Conservation (phyloP, 164 flowering plant species). For the Aristolochia californica region DNA sequence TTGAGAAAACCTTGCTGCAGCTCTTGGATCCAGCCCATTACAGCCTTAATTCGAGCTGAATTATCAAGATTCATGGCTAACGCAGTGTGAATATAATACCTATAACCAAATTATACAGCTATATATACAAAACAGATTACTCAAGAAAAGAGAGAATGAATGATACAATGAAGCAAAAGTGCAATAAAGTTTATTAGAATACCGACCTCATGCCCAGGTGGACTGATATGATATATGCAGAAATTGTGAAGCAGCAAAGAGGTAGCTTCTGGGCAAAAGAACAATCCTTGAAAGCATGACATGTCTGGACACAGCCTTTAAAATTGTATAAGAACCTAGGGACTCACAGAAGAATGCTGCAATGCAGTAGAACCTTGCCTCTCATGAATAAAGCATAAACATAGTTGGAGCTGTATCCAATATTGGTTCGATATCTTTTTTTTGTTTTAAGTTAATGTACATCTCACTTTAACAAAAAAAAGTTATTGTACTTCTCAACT, state of each 20-base stretch:
- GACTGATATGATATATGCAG: slow-evolving; percentile 78
- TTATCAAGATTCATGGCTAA: too few relatives aligned
- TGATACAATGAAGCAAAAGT: neutral
- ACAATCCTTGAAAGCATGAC: slow-evolving; percentile 85
- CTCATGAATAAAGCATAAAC: too few relatives aligned
- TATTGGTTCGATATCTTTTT: too few relatives aligned
- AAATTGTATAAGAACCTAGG: neutral
- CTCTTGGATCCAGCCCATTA: too few relatives aligned
- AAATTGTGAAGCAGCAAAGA: slow-evolving; percentile 79
- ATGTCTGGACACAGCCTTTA: slow-evolving; percentile 40
- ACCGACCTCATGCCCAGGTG: slow-evolving; percentile 90
- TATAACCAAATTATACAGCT: neutral
- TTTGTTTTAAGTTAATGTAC: too few relatives aligned
- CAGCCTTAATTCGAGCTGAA: too few relatives aligned
- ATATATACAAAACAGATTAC: neutral
- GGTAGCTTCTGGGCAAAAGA: slow-evolving; percentile 82
- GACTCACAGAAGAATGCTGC: too few relatives aligned
- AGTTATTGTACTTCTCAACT: too few relatives aligned
- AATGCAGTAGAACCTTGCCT: too few relatives aligned
- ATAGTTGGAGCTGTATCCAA: too few relatives aligned
- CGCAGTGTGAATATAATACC: slow-evolving; percentile 9
- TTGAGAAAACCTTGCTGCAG: too few relatives aligned
- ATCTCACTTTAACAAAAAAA: too few relatives aligned
- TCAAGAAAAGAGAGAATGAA: neutral
- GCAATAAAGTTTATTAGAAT: slow-evolving; percentile 8